Evolutionary conservation across 2,329 filamentous ascomycete species (phyloP).

Genomic region (Sclerotinia trifoliorum): DNA sequence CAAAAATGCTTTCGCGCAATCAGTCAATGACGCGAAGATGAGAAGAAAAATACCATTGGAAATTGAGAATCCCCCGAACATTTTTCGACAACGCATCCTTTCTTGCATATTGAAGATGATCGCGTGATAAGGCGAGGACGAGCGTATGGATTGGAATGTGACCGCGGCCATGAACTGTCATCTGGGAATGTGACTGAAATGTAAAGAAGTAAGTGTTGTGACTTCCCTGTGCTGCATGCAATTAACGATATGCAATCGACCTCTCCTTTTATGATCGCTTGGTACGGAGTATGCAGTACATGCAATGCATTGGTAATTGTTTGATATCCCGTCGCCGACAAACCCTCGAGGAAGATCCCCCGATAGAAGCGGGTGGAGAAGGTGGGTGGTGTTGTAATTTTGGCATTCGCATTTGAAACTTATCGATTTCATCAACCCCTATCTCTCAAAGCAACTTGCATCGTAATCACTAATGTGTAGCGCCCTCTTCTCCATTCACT

Average conservation of each 20-base stretch:
- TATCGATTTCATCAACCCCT: neutral
- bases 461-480: neutral
- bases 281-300: neutral
- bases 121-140: neutral
- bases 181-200: neutral
- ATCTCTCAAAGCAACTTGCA: neutral
- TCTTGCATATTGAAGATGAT: neutral
- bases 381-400: neutral
- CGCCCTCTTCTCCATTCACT: neutral
- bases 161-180: neutral
- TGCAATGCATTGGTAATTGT: neutral
- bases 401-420: neutral
- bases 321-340: neutral
- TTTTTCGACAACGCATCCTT: slow-evolving; percentile 5
- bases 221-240: neutral
- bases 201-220: neutral
- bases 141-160: neutral
- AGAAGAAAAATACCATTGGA: neutral
- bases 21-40: neutral
- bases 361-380: neutral
- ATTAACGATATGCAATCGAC: neutral
- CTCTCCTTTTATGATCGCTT: neutral
- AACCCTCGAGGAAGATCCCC: neutral
- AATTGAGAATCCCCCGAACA: neutral
- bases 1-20: slow-evolving; percentile 3